phyloP scores from a whole-genome alignment of 345 rosid species.

The Litchi chinensis region DNA sequence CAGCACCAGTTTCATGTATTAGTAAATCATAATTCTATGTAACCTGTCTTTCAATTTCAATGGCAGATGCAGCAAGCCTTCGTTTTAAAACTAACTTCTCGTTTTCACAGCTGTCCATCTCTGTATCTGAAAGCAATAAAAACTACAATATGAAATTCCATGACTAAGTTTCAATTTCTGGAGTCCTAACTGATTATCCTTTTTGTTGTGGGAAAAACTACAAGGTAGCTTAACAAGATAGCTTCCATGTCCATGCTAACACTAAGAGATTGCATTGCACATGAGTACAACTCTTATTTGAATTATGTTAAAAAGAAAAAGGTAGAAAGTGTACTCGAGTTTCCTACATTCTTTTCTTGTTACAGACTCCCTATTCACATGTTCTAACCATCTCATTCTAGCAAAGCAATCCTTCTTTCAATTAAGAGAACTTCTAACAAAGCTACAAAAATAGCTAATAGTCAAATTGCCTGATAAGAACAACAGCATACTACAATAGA shows the following conservation, averaged over 20 bases:
- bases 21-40: conserved; percentile 11
- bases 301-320: neutral
- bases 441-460: neutral
- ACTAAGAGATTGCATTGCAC: neutral
- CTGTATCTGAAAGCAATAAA: conserved; percentile 51
- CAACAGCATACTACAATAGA: neutral
- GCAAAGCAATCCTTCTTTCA: neutral
- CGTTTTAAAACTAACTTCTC: conserved; percentile 64
- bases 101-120: conserved; percentile 70
- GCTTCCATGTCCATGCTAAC: neutral
- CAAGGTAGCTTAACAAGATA: neutral
- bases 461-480: neutral
- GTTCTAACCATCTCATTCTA: neutral
- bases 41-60: conserved; percentile 97
- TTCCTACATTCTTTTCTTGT: neutral
- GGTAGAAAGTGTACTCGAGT: neutral
- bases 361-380: neutral
- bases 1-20: conserved; percentile 20
- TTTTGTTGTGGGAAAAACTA: neutral
- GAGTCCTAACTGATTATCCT: neutral
- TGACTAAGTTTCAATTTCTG: neutral
- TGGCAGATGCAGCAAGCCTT: conserved; percentile 76
- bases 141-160: conserved; percentile 18
- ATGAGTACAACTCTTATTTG: neutral
- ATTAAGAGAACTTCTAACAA: neutral